phyloP scores from a whole-genome alignment of 495 filamentous ascomycete genomes.

The Aspergillus sparsus region DNA sequence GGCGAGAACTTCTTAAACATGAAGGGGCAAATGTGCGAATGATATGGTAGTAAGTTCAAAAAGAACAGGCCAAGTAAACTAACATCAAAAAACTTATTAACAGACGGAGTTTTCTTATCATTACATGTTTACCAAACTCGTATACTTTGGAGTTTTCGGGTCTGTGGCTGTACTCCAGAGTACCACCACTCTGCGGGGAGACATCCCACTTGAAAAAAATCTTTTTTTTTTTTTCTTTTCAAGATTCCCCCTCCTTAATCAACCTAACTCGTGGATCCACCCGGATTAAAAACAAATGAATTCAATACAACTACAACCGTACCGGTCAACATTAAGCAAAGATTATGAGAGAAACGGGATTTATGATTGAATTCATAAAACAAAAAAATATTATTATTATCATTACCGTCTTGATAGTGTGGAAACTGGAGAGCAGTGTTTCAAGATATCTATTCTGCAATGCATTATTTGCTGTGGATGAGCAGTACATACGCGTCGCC shows the following conservation, averaged over 20 bases:
- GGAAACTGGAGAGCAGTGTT: conserved; percentile 11
- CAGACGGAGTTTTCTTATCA: too few species aligned
- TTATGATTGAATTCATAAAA: neutral
- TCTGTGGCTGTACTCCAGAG: too few species aligned
- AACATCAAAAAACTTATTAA: too few species aligned
- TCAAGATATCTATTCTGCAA: conserved; percentile 3
- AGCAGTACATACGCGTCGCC: conserved; percentile 16
- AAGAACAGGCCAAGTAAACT: neutral
- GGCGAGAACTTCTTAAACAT: neutral
- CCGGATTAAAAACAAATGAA: neutral
- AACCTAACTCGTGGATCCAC: neutral
- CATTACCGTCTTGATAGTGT: neutral
- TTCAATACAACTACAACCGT: conserved; percentile 1
- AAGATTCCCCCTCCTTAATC: neutral
- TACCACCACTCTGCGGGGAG: neutral
- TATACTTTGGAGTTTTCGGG: too few species aligned
- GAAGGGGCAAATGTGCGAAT: neutral
- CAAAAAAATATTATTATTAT: conserved; percentile 1
- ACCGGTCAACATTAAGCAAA: neutral
- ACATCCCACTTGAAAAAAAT: neutral
- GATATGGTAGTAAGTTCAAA: neutral
- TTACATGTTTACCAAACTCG: too few species aligned
- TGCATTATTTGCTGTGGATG: conserved; percentile 8
- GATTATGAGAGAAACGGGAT: neutral
- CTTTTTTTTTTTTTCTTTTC: neutral